phyloP scores from a whole-genome alignment of 1,284 basidiomycete species.

The Trichosporon faecale region DNA sequence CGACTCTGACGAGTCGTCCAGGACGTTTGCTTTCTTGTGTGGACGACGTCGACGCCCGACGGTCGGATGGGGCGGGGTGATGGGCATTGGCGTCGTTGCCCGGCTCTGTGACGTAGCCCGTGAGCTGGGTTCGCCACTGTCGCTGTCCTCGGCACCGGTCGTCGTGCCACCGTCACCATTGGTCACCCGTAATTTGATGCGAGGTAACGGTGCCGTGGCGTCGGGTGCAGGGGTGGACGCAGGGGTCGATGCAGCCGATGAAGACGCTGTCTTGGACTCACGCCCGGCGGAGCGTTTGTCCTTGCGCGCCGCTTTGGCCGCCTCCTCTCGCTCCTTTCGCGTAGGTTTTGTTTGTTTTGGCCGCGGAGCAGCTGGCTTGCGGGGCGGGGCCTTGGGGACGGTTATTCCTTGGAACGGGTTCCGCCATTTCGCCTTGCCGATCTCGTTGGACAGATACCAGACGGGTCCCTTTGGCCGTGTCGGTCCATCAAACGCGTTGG shows the following conservation, averaged over 20 bases:
- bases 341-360: constrained; percentile 20
- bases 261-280: constrained; percentile 13
- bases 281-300: constrained; percentile 11
- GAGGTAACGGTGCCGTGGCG: constrained; percentile 11
- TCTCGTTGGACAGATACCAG: constrained; percentile 39
- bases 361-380: constrained; percentile 37
- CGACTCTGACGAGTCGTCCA: constrained; percentile 41
- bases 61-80: constrained; percentile 7
- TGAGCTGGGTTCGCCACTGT: constrained; percentile 10
- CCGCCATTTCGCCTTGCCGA: constrained; percentile 41
- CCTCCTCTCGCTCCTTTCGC: constrained; percentile 12
- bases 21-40: constrained; percentile 15
- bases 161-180: constrained; percentile 1
- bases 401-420: constrained; percentile 46
- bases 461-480: constrained; percentile 47
- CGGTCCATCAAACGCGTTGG: constrained; percentile 35
- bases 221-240: constrained; percentile 5
- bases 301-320: constrained; percentile 9
- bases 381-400: constrained; percentile 37
- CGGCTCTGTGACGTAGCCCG: constrained; percentile 20
- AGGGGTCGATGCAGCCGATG: constrained; percentile 1
- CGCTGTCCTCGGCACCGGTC: constrained; percentile 18
- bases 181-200: constrained; percentile 23
- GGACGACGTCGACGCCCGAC: constrained; percentile 9
- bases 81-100: constrained; percentile 11